These are phyloP conservation scores for Oryza meyeriana DNA, from an alignment of 176 grass and related monocot species.

Conservation along the genomic window DNA sequence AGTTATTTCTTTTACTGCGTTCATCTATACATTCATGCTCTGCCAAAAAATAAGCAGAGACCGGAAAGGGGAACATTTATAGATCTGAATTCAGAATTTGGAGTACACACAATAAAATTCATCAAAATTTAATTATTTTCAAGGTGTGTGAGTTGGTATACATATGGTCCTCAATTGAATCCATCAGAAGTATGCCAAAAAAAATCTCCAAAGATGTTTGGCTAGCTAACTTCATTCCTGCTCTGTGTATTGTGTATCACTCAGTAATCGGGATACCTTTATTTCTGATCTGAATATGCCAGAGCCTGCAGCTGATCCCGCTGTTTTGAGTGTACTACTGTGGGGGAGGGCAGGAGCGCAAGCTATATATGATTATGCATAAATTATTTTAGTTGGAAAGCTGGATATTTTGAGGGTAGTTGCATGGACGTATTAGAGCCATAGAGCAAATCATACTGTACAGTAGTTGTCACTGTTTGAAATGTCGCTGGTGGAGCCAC, in stretches of 20 bases:
- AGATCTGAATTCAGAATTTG: not conserved
- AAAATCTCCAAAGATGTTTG: not conserved
- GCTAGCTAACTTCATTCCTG: not conserved
- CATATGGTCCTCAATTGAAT: not conserved
- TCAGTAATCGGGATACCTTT: not conserved
- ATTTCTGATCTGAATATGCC: not conserved
- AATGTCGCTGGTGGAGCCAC: not conserved
- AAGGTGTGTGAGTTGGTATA: not conserved
- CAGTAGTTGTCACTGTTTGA: slow-evolving; percentile 26
- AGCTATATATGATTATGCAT: not conserved
- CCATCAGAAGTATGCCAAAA: not conserved
- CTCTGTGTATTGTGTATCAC: not conserved
- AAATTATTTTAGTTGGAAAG: not conserved
- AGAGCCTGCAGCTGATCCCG: not conserved
- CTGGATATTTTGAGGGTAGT: not conserved
- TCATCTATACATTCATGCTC: not conserved
- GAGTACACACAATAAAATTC: not conserved
- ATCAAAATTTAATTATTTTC: not conserved
- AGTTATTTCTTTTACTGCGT: not conserved
- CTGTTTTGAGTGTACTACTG: not conserved
- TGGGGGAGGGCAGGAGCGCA: not conserved
- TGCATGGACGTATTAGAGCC: slow-evolving; percentile 33
- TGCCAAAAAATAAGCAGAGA: not conserved
- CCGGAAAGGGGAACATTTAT: not conserved
- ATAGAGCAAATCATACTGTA: not conserved